phyloP scores from a whole-genome alignment of 805 yeast species.

The Nakazawaea molendinolei region DNA sequence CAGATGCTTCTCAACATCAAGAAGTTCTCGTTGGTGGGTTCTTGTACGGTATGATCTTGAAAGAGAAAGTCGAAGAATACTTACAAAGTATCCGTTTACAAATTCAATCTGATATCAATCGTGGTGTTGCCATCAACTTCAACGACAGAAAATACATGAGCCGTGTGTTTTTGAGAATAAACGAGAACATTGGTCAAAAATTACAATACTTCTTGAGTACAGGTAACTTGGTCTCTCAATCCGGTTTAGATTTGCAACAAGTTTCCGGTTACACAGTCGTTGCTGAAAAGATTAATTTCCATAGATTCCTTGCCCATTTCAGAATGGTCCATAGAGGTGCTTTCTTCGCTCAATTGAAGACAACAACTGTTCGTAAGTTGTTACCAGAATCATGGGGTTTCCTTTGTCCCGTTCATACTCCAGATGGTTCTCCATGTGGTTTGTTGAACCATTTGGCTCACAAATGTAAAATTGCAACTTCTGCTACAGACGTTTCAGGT shows the following conservation, averaged over 20 bases:
- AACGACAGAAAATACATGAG: slow-evolving; percentile 77
- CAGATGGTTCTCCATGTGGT: slow-evolving; percentile 99
- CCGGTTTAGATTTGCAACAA: slow-evolving; percentile 96
- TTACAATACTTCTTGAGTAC: slow-evolving; percentile 92
- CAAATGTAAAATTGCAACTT: slow-evolving; percentile 83
- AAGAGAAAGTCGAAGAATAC: slow-evolving; percentile 94
- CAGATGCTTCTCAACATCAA: slow-evolving; percentile 99
- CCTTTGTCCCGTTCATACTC: slow-evolving; percentile 97
- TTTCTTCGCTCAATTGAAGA: slow-evolving; percentile 95
- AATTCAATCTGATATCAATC: slow-evolving; percentile 70
- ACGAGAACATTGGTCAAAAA: slow-evolving; percentile 92
- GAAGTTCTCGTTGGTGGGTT: slow-evolving; percentile 94
- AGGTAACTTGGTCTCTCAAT: slow-evolving; percentile 94
- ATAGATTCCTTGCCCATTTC: slow-evolving; percentile 96
- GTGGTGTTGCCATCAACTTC: slow-evolving; percentile 80
- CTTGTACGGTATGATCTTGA: slow-evolving; percentile 91
- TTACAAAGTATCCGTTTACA: slow-evolving; percentile 66
- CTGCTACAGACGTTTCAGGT: slow-evolving; percentile 62
- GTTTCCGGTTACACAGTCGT: slow-evolving; percentile 97
- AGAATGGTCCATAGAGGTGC: slow-evolving; percentile 99
- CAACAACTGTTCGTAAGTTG: slow-evolving; percentile 93
- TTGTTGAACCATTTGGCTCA: slow-evolving; percentile 93
- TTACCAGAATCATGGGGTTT: slow-evolving; percentile 99
- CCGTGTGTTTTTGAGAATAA: slow-evolving; percentile 69
- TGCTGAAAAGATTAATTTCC: slow-evolving; percentile 96